A percentile compares a stretch with the other conserved stretches of the same genome.
Evolutionary conservation across 2,329 filamentous ascomycete genomes (phyloP).

Genomic region (Thelonectria rubi): DNA sequence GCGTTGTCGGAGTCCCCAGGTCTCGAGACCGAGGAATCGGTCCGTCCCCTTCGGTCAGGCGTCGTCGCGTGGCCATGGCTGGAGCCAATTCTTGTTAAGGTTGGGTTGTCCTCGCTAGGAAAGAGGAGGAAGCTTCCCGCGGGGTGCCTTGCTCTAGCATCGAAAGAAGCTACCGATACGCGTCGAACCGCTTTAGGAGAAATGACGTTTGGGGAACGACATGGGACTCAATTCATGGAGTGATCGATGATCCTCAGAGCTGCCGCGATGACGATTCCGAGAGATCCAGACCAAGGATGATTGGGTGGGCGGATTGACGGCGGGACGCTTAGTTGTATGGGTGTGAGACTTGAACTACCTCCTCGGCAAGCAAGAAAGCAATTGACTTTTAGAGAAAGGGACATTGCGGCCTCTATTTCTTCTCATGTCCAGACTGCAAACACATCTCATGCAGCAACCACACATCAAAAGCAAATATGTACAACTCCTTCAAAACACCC

Average conservation of each 20-base stretch:
- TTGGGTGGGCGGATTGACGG: not conserved
- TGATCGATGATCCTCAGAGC: not conserved
- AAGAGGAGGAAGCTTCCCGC: not conserved
- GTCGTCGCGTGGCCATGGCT: slow-evolving; percentile 20
- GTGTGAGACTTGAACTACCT: not conserved
- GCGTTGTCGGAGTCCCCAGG: slow-evolving; percentile 8
- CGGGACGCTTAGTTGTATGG: not conserved
- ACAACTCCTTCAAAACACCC: not conserved
- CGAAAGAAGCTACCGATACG: too few relatives aligned
- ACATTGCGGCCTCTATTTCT: not conserved
- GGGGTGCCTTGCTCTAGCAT: not conserved
- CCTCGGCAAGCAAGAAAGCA: not conserved
- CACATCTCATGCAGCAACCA: too few relatives aligned
- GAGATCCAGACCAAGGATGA: slow-evolving; percentile 6
- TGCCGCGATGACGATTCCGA: slow-evolving; percentile 12
- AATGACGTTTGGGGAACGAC: slow-evolving; percentile 4
- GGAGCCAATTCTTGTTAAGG: slow-evolving; percentile 15
- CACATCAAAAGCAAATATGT: not conserved
- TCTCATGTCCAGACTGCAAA: too few relatives aligned
- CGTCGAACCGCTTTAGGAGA: not conserved
- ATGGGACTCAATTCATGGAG: not conserved
- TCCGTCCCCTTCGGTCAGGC: slow-evolving; percentile 34
- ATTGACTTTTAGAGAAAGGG: not conserved
- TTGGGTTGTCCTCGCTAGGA: not conserved
- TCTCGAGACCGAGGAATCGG: slow-evolving; percentile 38